These are phyloP conservation scores for Verticillium klebahnii DNA, from an alignment of 2,329 filamentous ascomycete species.

Conservation along the genomic window DNA sequence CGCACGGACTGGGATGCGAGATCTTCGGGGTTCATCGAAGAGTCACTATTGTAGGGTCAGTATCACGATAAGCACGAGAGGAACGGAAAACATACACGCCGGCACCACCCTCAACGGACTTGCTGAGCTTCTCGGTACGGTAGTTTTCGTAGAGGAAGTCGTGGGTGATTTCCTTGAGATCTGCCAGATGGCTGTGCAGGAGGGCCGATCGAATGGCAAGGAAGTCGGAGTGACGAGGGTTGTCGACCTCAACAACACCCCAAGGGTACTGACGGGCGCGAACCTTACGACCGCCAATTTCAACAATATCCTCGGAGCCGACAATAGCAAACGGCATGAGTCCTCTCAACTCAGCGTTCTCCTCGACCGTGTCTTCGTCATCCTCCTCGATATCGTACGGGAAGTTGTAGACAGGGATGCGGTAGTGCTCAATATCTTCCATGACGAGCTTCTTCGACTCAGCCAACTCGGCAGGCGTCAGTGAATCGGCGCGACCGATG, in stretches of 20 bases:
- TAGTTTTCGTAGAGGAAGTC: slow-evolving; percentile 99
- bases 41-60: slow-evolving; percentile 50
- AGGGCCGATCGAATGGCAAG: slow-evolving; percentile 93
- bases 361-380: slow-evolving; percentile 97
- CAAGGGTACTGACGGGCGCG: slow-evolving; percentile 97
- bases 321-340: slow-evolving; percentile 99
- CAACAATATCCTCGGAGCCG: slow-evolving; percentile 90
- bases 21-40: slow-evolving; percentile 96
- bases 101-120: slow-evolving; percentile 91
- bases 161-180: slow-evolving; percentile 99
- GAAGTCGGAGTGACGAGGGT: slow-evolving; percentile 98
- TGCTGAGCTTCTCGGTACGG: slow-evolving; percentile 99
- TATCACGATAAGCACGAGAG: slow-evolving; percentile 22
- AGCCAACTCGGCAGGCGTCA: slow-evolving; percentile 92
- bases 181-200: slow-evolving; percentile 94
- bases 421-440: slow-evolving; percentile 99
- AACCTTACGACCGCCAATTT: slow-evolving; percentile 88
- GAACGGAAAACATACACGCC: slow-evolving; percentile 64
- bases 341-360: slow-evolving; percentile 94
- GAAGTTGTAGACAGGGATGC: slow-evolving; percentile 99
- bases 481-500: slow-evolving; percentile 95
- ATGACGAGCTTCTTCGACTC: slow-evolving; percentile 99
- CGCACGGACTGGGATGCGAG: slow-evolving; percentile 95
- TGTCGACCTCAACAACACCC: slow-evolving; percentile 98
- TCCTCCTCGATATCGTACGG: slow-evolving; percentile 99